phyloP scores from a whole-genome alignment of 2,329 filamentous ascomycete genomes.

The Penicillium sp. region DNA sequence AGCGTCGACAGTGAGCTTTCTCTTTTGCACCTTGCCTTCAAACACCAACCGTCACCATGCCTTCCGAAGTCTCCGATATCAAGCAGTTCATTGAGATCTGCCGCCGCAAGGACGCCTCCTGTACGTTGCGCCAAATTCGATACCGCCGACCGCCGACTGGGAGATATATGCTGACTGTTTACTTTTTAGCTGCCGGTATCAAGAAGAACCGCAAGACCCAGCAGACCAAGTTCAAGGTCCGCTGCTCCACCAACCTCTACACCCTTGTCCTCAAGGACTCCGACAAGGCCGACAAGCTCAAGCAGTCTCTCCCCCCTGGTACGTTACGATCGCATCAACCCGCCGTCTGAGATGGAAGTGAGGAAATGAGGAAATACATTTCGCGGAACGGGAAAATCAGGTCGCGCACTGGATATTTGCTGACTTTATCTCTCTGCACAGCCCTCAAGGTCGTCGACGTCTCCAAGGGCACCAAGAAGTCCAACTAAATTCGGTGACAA shows the following conservation, averaged over 20 bases:
- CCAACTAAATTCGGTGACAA: slow-evolving; percentile 39
- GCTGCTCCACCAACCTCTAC: slow-evolving; percentile 95
- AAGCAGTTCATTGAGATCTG: slow-evolving; percentile 99
- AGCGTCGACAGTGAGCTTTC: slow-evolving; percentile 20
- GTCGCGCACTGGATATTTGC: slow-evolving; percentile 4
- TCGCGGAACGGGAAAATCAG: background rate
- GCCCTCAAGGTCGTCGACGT: slow-evolving; percentile 49
- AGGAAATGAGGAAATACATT: background rate
- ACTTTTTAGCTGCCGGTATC: slow-evolving; percentile 73
- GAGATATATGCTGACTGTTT: slow-evolving; percentile 18
- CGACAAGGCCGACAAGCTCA: slow-evolving; percentile 99
- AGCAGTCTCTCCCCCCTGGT: slow-evolving; percentile 98
- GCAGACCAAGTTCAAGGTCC: slow-evolving; percentile 99
- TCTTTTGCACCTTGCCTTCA: slow-evolving; percentile 22
- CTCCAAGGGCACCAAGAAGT: slow-evolving; percentile 50
- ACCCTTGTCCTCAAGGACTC: slow-evolving; percentile 97
- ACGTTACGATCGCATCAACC: slow-evolving; percentile 48
- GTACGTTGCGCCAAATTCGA: slow-evolving; percentile 63
- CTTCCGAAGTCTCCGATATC: slow-evolving; percentile 97
- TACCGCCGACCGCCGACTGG: slow-evolving; percentile 1
- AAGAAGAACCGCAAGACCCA: slow-evolving; percentile 91
- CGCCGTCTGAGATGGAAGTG: background rate
- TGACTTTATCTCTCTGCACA: slow-evolving; percentile 28
- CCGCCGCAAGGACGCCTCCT: slow-evolving; percentile 98
- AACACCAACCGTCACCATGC: slow-evolving; percentile 69